phyloP scores from a whole-genome alignment of 805 yeast genomes.

The Sungouiella blattae region DNA sequence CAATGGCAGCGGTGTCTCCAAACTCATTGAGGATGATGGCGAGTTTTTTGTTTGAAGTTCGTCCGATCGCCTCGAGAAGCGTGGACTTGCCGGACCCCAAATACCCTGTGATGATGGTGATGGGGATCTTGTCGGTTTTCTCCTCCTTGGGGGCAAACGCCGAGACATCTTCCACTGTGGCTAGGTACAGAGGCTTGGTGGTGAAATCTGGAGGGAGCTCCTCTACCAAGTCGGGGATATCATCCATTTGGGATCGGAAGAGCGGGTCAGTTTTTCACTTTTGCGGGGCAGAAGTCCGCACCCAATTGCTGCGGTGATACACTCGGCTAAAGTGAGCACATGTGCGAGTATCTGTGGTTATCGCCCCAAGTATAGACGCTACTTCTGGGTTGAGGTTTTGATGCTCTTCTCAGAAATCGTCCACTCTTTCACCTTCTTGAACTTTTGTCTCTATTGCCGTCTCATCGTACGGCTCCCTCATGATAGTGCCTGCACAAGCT shows the following conservation, averaged over 20 bases:
- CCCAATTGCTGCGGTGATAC: too few relatives aligned
- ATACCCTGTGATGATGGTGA: slow-evolving; percentile 92
- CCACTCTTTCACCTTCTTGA: too few relatives aligned
- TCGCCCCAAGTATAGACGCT: too few relatives aligned
- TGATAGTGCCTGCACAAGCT: too few relatives aligned
- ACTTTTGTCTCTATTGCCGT: background rate
- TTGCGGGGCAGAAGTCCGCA: too few relatives aligned
- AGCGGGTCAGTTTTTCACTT: too few relatives aligned
- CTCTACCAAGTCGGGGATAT: slow-evolving; percentile 34
- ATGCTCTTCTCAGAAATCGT: too few relatives aligned
- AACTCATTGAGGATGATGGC: slow-evolving; percentile 92
- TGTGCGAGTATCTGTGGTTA: too few relatives aligned
- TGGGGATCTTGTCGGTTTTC: slow-evolving; percentile 59
- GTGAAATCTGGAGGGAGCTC: slow-evolving; percentile 20
- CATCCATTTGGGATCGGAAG: too few relatives aligned
- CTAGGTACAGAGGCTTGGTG: slow-evolving; percentile 13
- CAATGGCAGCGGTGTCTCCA: slow-evolving; percentile 88
- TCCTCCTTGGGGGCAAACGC: slow-evolving; percentile 4
- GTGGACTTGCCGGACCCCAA: slow-evolving; percentile 95
- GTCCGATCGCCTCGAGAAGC: slow-evolving; percentile 68
- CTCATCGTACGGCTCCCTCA: background rate
- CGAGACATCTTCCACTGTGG: slow-evolving; percentile 8
- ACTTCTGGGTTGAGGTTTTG: too few relatives aligned
- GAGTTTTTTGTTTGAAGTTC: slow-evolving; percentile 63
- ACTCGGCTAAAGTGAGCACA: too few relatives aligned